Evolutionary conservation across 1,284 basidiomycete species (phyloP), one percentile per base, ranked within the genome.

Genomic region (Wallemia hederae): DNA sequence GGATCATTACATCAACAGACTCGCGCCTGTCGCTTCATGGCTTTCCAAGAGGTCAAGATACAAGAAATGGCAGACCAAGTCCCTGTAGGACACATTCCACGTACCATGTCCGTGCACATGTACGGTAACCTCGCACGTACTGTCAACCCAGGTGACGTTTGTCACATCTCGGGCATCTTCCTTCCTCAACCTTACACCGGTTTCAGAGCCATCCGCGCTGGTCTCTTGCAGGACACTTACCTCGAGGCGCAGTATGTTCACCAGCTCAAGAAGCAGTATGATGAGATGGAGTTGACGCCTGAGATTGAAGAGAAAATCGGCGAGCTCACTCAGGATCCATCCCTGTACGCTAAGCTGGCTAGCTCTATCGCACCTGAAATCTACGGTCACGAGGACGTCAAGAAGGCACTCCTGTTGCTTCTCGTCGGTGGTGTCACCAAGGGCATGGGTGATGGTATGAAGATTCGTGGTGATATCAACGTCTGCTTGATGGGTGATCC

Each of bases 11-110:
- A 94, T 69, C 96, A 97, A 85, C 94, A 98, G 72, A 96, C 92
- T 1, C 78, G 94, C 31, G 94, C 94, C 24, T 89, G 86, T 73
- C 82, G 94, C 62, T 99, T 98, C 72, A 86, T 85, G 66, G 89
- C 92, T 0, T 99, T 98, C 77, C 94, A 99, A 70, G 94, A 99
- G 71, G 81, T 96, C 65, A 94, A 94, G 73, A 88, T 99, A 59
- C 94, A 99, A 71, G 94, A 99, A 72, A 94, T 98, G 92, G 86
- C 94, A 25, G 94, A 98, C 69, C 94, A 99, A 81, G 94, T 99
- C 0, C 94, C 94, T 24, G 91, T 98, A 33, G 94, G 94, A 1
- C 94, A 99, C 70, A 98, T 99, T 63, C 94, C 94, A 28, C 83
- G 94, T 33, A 90, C 90, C 1, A 98, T 97, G 94, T 91, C 90